These are phyloP conservation scores for Oldenlandia corymbosa DNA, from an alignment of 257 asterid genomes.

Conservation along the genomic window DNA sequence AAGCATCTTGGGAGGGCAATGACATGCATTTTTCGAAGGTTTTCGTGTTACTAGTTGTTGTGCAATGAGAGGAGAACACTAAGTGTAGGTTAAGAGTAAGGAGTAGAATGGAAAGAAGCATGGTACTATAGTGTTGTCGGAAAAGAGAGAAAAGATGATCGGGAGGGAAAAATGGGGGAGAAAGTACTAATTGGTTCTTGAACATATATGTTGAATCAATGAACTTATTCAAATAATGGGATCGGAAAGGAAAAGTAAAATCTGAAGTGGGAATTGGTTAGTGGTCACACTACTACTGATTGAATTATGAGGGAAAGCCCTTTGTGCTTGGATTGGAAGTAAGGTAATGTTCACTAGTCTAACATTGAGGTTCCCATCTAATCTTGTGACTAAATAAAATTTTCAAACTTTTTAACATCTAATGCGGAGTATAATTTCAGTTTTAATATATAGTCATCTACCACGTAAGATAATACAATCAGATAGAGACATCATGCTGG, in stretches of 20 bases:
- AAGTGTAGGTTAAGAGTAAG: conserved; percentile 14
- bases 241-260: not conserved
- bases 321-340: conserved; percentile 18
- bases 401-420: too few relatives aligned
- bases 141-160: not conserved
- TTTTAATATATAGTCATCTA: too few relatives aligned
- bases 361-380: too few relatives aligned
- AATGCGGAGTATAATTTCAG: too few relatives aligned
- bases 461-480: too few relatives aligned
- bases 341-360: not conserved
- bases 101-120: conserved; percentile 19
- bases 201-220: conserved; percentile 5
- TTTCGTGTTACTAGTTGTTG: conserved; percentile 41
- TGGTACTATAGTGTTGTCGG: conserved; percentile 8
- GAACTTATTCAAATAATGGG: conserved; percentile 9
- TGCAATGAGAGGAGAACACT: conserved; percentile 50
- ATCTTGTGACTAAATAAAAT: too few relatives aligned
- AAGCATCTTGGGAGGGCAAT: conserved; percentile 76
- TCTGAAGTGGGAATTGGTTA: not conserved
- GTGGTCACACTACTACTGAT: conserved; percentile 1
- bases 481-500: too few relatives aligned
- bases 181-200: not conserved
- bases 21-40: conserved; percentile 59
- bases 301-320: conserved; percentile 3
- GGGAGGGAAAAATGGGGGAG: not conserved